Base-by-base conservation (phyloP, 108 stramenopile species). In the Conticribra guillardii region DNA sequence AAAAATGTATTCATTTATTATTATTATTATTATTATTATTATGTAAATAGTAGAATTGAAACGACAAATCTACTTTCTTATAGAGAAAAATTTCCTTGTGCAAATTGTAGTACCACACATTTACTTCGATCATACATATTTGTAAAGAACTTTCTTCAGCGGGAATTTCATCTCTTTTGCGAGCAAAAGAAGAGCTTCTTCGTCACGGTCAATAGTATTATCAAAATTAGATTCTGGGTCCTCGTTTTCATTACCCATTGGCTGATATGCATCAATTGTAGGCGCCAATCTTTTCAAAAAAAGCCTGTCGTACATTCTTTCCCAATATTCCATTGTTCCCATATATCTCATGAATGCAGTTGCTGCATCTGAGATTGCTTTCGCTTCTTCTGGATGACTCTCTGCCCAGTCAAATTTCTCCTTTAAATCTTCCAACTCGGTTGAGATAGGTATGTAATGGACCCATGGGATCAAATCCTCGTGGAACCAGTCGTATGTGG, bases 341-440 rank as follows among this genome's bases (percentile, higher is more conserved):
- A 64, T 50, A 18, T 64, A 56, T 26, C 63, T 48, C 49, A 64
- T 50, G 47, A 70, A 57, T 44, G 19, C 44, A 3, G 69, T 63
- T 8, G 54, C 69, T 19, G 19, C 14, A 15, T 63, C 28, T 2
- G 69, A 60, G 16, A 67, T 67, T 15, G 18, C 21, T 28, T 32
- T 32, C 14, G 66, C 66, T 22, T 67, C 57, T 2, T 19, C 31
- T 19, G 66, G 66, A 59, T 58, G 56, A 23, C 57, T n/a, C 19
- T 67, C 66, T 16, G 66, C 66, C 66, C 66, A 67, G 1, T 57
- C 66, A 8, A 41, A 5, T 57, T 60, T 67, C 55, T 67, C 66
- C 32, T 19, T 41, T 41, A 41, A 5, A 41, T 41, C 37, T 5
- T 11, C 11, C 37, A 41, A 41, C 5, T 41, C 37, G 37, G 37